These are phyloP conservation scores for Sporothrix brunneoviolacea DNA, from an alignment of 2,329 filamentous ascomycete genomes.

Conservation along the genomic window DNA sequence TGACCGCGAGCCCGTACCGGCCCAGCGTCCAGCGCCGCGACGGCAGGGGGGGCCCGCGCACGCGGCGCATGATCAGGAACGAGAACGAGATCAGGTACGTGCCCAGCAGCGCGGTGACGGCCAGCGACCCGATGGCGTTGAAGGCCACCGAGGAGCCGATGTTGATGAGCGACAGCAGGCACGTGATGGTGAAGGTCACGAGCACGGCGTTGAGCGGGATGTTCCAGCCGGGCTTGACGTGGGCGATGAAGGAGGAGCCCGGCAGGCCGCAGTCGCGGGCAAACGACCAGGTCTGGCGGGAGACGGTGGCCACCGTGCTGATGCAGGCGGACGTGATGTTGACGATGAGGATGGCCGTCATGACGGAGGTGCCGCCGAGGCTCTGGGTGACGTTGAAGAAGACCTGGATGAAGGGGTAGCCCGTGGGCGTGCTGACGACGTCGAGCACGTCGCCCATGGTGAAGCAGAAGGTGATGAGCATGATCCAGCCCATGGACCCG, in stretches of 20 bases:
- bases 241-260: slow-evolving; percentile 32
- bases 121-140: slow-evolving; percentile 47
- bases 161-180: slow-evolving; percentile 42
- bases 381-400: slow-evolving; percentile 46
- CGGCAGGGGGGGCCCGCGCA: slow-evolving; percentile 33
- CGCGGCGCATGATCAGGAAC: slow-evolving; percentile 38
- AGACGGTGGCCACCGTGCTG: slow-evolving; percentile 50
- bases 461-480: slow-evolving; percentile 33
- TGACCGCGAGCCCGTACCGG: slow-evolving; percentile 33
- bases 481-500: slow-evolving; percentile 30
- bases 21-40: slow-evolving; percentile 37
- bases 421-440: slow-evolving; percentile 32
- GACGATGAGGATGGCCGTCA: slow-evolving; percentile 43
- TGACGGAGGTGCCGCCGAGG: slow-evolving; percentile 40
- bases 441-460: slow-evolving; percentile 25
- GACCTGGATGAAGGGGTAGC: slow-evolving; percentile 53
- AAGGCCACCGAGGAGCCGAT: slow-evolving; percentile 45
- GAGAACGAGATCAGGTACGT: slow-evolving; percentile 44
- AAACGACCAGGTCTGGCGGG: slow-evolving; percentile 51
- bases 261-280: slow-evolving; percentile 38
- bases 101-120: slow-evolving; percentile 41
- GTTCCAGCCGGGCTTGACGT: slow-evolving; percentile 25
- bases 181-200: slow-evolving; percentile 39
- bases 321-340: slow-evolving; percentile 43
- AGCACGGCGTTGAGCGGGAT: slow-evolving; percentile 40